Evolutionary conservation across 768 basidiomycete genomes (phyloP).

Genomic region (Phlebiopsis gigantea): DNA sequence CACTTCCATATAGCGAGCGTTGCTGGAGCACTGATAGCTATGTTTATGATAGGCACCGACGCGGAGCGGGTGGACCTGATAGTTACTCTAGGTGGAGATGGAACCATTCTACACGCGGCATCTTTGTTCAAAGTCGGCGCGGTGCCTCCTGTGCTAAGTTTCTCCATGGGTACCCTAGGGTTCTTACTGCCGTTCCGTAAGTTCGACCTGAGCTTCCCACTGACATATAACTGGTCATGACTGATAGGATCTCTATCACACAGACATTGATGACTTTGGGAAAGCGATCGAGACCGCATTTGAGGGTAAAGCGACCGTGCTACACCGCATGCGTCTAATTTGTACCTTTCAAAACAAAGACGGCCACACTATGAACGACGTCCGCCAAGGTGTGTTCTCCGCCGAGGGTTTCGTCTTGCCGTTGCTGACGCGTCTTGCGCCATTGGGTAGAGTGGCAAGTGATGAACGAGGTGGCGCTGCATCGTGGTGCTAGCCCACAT

Average conservation of each 20-base stretch:
- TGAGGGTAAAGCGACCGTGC: conserved; percentile 70
- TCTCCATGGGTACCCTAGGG: conserved; percentile 90
- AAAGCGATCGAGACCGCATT: conserved; percentile 79
- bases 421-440: not conserved
- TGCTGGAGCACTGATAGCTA: not conserved
- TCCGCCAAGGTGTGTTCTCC: conserved; percentile 47
- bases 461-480: conserved; percentile 94
- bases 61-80: conserved; percentile 76
- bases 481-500: conserved; percentile 88
- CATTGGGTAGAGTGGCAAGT: conserved; percentile 76
- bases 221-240: not conserved
- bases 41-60: conserved; percentile 32
- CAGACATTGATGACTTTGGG: conserved; percentile 86
- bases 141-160: conserved; percentile 87
- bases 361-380: conserved; percentile 48
- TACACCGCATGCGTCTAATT: conserved; percentile 87
- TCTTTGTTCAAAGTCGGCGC: conserved; percentile 87
- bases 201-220: conserved; percentile 25
- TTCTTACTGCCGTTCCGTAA: conserved; percentile 91
- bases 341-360: conserved; percentile 70
- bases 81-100: conserved; percentile 90
- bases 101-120: conserved; percentile 90
- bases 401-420: not conserved
- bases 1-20: not conserved
- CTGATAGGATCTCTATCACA: not conserved